Base-by-base conservation (phyloP, 306 rosid genomes). In the Pterocarpus macrocarpus region DNA sequence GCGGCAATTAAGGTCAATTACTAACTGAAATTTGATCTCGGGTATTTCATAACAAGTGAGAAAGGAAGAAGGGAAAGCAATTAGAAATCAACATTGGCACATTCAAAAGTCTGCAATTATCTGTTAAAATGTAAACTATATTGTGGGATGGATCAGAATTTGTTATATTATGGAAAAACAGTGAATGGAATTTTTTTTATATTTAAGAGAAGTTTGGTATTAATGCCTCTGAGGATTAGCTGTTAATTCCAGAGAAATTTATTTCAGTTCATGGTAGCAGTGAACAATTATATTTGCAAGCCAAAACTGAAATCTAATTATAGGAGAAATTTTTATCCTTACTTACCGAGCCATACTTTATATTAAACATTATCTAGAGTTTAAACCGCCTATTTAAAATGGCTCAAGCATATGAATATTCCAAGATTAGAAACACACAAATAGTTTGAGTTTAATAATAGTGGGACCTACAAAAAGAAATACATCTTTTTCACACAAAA, bases 271-370 rank as follows among this genome's bases (percentile, higher is more conserved):
- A 71, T 38, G 73, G 52, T 36, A 5, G 13, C 50, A 71, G 49
- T 56, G 56, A 71, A 28, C 36, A 28, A 4, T 50, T 28, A 11
- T 9, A 70, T 47, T 73, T 47, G 9, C 43, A 61, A 36, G 58
- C 78, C 56, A 22, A 56, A 38, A 49, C 39, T 80, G 11, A 12
- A 64, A 47, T n/a, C 77, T 43, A 43, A 43, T 16, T 78, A 8
- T 61, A 52, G 17, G 61, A 12, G 12, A 38, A 66, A 39, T 2
- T 0, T 66, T 28, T 39, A n/a, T 66, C 41, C 17, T 7, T 50
- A 12, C 12, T 74, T 28, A 41, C 36, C 55, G 10, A 49, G 63
- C 4, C 5, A 22, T 28, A 70, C 32, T 49, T 47, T 3, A 14
- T 69, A n/a, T 32, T 32, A 52, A 52, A 0, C 0, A 10, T 33